Conservation (phyloP, 2,329 filamentous ascomycete genomes). For the Colletotrichum abscissum region DNA sequence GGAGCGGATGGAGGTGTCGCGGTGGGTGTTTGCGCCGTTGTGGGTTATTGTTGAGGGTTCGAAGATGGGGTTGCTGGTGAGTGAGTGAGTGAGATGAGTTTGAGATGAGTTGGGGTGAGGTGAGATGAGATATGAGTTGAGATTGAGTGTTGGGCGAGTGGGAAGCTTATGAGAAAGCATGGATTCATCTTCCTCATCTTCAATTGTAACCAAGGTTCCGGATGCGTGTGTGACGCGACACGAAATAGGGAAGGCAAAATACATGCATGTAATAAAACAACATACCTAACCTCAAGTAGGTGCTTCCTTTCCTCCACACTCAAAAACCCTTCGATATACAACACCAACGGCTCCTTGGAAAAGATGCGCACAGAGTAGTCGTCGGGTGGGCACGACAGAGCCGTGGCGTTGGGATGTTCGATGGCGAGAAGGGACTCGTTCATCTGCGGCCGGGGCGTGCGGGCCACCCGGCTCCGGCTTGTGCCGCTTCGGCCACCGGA, state of each 20-base stretch:
- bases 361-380: conserved; percentile 59
- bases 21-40: conserved; percentile 55
- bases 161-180: no score
- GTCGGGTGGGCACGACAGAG: conserved; percentile 51
- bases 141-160: neutral
- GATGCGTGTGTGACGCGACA: neutral
- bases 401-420: conserved; percentile 51
- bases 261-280: neutral
- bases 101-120: neutral
- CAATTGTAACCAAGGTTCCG: no score
- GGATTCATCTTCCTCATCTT: no score
- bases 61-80: conserved; percentile 57
- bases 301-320: conserved; percentile 55
- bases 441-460: conserved; percentile 56
- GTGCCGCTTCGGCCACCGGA: conserved; percentile 3
- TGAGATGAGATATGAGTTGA: neutral
- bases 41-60: conserved; percentile 62
- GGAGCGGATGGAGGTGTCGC: conserved; percentile 58
- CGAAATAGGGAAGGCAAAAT: conserved; percentile 9
- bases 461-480: conserved; percentile 37
- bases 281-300: conserved; percentile 63
- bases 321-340: conserved; percentile 66
- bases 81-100: neutral
- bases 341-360: conserved; percentile 61
- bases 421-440: conserved; percentile 64